Percentiles rank a stretch among this genome's conserved stretches.
Conservation (phyloP, 1,139 yeast genomes). For the Scheffersomyces cryptocercus region DNA sequence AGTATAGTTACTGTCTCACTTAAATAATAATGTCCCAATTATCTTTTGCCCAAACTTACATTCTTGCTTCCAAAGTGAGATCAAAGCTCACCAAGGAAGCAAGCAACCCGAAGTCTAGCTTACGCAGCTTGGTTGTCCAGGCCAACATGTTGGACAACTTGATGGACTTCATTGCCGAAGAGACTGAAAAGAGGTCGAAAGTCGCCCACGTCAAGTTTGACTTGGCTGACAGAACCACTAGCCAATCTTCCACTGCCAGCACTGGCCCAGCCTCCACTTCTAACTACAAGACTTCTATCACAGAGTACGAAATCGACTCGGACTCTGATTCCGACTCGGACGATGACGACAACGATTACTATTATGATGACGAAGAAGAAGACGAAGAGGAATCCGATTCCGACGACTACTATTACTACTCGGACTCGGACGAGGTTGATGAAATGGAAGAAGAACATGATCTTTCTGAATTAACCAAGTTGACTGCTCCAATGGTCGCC, state of each 20-base stretch:
- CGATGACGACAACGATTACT: conserved; percentile 10
- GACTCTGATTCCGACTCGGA: conserved; percentile 23
- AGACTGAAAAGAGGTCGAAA: conserved; percentile 29
- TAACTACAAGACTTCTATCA: conserved; percentile 22
- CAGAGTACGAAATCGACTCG: conserved; percentile 39
- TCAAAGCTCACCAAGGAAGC: conserved; percentile 70
- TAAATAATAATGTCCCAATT: conserved; percentile 15
- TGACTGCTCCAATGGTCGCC: conserved; percentile 1
- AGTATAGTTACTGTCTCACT: too few species aligned
- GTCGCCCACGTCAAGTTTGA: conserved; percentile 11
- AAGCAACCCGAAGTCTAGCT: conserved; percentile 55
- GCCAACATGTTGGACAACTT: conserved; percentile 74
- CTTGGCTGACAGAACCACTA: conserved; percentile 3
- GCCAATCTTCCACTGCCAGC: conserved; percentile 3
- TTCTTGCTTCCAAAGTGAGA: conserved; percentile 70
- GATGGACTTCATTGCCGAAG: conserved; percentile 52
- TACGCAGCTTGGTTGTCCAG: conserved; percentile 67
- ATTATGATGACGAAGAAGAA: conserved; percentile 4
- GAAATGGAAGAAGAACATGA: conserved; percentile 10
- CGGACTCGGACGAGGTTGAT: conserved; percentile 24
- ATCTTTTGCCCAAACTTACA: conserved; percentile 58
- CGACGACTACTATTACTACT: conserved; percentile 30
- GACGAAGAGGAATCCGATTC: conserved; percentile 7
- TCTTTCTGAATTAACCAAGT: neutral
- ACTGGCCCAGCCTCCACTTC: conserved; percentile 5